These are phyloP conservation scores for Tylopilus balloui DNA, from an alignment of 768 basidiomycete genomes.

Conservation along the genomic window DNA sequence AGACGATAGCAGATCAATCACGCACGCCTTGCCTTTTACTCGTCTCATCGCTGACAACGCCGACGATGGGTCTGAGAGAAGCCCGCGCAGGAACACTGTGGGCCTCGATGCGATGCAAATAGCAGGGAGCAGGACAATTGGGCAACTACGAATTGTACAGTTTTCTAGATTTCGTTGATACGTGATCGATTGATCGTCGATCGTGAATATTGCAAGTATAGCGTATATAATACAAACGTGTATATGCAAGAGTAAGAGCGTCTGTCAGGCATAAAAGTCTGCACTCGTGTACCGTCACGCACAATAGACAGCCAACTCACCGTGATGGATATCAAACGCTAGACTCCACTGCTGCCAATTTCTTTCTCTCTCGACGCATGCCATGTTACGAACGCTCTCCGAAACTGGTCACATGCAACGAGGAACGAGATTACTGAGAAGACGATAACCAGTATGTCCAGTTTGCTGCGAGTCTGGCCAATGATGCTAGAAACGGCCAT, in stretches of 20 bases:
- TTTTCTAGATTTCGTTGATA: no score
- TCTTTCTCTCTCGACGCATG: slow-evolving; percentile 8
- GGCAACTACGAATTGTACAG: background rate
- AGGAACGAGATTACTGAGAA: slow-evolving; percentile 13
- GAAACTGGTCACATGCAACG: slow-evolving; percentile 21
- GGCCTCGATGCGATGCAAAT: background rate
- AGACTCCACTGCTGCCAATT: slow-evolving; percentile 2
- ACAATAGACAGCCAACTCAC: background rate
- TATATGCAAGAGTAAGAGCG: background rate
- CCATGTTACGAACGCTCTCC: slow-evolving; percentile 20
- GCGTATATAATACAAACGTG: background rate
- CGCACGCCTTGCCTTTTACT: background rate
- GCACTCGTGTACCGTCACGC: background rate
- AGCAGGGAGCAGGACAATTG: no score
- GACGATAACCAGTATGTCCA: slow-evolving; percentile 14
- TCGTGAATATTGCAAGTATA: background rate
- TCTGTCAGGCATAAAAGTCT: background rate
- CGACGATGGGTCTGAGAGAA: background rate
- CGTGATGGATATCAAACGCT: slow-evolving; percentile 4
- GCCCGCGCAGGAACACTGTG: background rate
- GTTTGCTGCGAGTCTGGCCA: slow-evolving; percentile 11
- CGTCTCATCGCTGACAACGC: background rate
- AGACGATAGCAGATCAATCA: background rate
- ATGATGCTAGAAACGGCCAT: slow-evolving; percentile 13
- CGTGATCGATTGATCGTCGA: no score